phyloP scores from a whole-genome alignment of 805 yeast genomes.

The Scheffersomyces lignosus region DNA sequence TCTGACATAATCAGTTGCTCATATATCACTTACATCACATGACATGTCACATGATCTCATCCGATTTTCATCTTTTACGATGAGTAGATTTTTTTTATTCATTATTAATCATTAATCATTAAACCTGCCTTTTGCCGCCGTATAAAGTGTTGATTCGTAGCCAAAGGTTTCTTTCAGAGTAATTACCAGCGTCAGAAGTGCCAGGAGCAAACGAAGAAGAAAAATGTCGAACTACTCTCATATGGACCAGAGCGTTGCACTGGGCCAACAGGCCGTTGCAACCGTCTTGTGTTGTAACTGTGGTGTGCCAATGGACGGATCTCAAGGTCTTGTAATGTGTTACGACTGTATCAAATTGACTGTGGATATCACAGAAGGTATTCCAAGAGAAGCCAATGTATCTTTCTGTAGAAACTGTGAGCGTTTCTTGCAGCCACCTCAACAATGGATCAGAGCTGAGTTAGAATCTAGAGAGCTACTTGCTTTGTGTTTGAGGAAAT shows the following conservation, averaged over 20 bases:
- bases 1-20: too few species aligned
- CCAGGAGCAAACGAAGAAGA: too few species aligned
- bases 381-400: conserved; percentile 88
- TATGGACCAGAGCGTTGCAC: conserved; percentile 32
- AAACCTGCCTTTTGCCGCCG: too few species aligned
- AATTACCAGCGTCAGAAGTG: too few species aligned
- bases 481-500: conserved; percentile 84
- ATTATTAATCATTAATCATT: background rate
- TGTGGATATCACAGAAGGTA: conserved; percentile 89
- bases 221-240: conserved; percentile 53
- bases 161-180: too few species aligned
- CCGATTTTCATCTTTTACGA: background rate
- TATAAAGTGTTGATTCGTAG: too few species aligned
- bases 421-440: conserved; percentile 91
- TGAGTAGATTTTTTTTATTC: background rate
- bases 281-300: conserved; percentile 97
- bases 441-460: conserved; percentile 88
- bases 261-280: conserved; percentile 46
- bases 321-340: conserved; percentile 91
- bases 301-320: conserved; percentile 98
- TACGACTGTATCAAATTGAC: conserved; percentile 94
- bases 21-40: background rate
- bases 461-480: conserved; percentile 89
- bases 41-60: background rate
- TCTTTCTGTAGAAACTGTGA: conserved; percentile 98